Conservation (phyloP, 2,329 filamentous ascomycete species). For the Talaromyces marneffei region DNA sequence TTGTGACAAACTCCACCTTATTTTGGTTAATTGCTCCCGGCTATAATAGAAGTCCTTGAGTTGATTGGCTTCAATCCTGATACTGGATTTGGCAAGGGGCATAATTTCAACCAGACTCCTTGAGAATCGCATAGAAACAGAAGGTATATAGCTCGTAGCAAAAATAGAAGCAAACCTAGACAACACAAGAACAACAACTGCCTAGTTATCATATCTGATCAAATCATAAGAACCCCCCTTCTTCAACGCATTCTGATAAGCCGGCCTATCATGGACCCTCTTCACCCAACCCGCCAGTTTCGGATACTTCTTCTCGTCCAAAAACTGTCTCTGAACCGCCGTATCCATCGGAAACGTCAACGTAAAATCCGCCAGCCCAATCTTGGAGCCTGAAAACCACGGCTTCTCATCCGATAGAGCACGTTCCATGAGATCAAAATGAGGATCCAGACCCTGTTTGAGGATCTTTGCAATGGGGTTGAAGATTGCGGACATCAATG, state of each 20-base stretch:
- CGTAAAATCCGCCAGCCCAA: conserved; percentile 31
- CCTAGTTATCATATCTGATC: conserved; percentile 4
- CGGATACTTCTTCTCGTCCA: conserved; percentile 29
- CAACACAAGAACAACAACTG: background rate
- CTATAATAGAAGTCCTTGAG: background rate
- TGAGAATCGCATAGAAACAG: background rate
- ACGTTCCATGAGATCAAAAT: conserved; percentile 23
- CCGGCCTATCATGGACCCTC: conserved; percentile 23
- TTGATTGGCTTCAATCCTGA: background rate
- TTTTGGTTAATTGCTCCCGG: too few species aligned
- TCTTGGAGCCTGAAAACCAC: conserved; percentile 28
- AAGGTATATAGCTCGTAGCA: background rate
- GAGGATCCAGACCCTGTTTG: conserved; percentile 15
- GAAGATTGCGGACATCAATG: conserved; percentile 17
- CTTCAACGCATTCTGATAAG: conserved; percentile 27
- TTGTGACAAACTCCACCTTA: too few species aligned
- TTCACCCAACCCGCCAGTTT: conserved; percentile 29
- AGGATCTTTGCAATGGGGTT: conserved; percentile 20
- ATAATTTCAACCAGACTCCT: background rate
- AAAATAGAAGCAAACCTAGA: background rate
- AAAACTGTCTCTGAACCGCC: conserved; percentile 24
- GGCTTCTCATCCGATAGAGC: conserved; percentile 21
- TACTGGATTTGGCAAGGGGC: background rate
- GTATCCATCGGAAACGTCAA: conserved; percentile 31
- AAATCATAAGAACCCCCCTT: conserved; percentile 31